phyloP scores from a whole-genome alignment of 371 early-diverging fungal genomes.

The Lichtheimia hyalospora region DNA sequence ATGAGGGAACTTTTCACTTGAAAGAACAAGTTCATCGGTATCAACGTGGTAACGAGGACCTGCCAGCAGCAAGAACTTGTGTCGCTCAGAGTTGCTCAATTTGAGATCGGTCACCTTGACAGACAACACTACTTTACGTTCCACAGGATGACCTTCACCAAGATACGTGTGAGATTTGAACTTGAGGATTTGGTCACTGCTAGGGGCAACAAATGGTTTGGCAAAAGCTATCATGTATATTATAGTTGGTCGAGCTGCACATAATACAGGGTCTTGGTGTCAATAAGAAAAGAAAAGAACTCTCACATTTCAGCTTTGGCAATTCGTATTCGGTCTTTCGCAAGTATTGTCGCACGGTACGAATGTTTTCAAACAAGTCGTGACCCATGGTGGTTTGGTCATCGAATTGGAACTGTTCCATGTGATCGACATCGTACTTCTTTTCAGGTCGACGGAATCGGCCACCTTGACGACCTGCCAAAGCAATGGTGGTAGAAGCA shows the following conservation, averaged over 20 bases:
- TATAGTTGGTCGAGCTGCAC: neutral
- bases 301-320: slow-evolving; percentile 59
- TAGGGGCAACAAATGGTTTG: slow-evolving; percentile 62
- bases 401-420: slow-evolving; percentile 61
- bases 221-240: slow-evolving; percentile 38
- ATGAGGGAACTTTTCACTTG: slow-evolving; percentile 63
- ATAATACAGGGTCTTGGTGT: slow-evolving; percentile 7
- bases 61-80: slow-evolving; percentile 61
- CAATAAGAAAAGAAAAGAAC: no score
- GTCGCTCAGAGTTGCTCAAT: slow-evolving; percentile 47
- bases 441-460: slow-evolving; percentile 43
- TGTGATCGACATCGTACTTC: slow-evolving; percentile 50
- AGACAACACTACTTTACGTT: slow-evolving; percentile 60
- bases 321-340: slow-evolving; percentile 65
- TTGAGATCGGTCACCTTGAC: slow-evolving; percentile 53
- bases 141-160: slow-evolving; percentile 66
- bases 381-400: slow-evolving; percentile 63
- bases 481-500: slow-evolving; percentile 24
- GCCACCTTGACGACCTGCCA: slow-evolving; percentile 39
- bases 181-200: slow-evolving; percentile 49
- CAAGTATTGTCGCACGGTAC: slow-evolving; percentile 64
- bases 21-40: slow-evolving; percentile 53
- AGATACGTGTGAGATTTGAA: slow-evolving; percentile 59
- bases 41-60: slow-evolving; percentile 63
- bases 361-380: slow-evolving; percentile 54